Base-by-base conservation (phyloP, 306 rosid genomes). In the Gastrolobium villosum region DNA sequence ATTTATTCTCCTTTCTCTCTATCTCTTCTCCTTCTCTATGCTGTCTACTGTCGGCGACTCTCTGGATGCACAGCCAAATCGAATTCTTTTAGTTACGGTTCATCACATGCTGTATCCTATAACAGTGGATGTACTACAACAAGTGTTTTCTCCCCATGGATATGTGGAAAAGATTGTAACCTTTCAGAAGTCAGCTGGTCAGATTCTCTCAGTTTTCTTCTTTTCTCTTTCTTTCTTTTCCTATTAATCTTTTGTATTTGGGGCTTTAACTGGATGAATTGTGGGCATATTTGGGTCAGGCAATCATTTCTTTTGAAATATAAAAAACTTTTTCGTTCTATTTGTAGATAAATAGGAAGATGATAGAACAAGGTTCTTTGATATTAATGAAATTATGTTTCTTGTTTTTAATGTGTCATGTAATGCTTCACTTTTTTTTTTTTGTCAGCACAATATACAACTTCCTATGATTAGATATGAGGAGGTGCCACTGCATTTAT, bases 111-210 rank as follows among this genome's bases (percentile, higher is more conserved):
- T 91, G 82, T 96, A 96, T 86, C 97, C 99, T 69, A 96, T 96
- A 85, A 96, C 99, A 54, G 99, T 90, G 96, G 99, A 93, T 86
- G 99, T 96, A 90, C 97, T 96, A 88, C 94, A 90, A 75, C 99
- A 96, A 93, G 99, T 96, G 68, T 93, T 96, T 89, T 90, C 87
- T 71, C 98, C 99, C 81, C 97, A 96, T 80, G 99, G 99, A 83
- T 93, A 79, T 90, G 98, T 96, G 81, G 98, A 96, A 90, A 96
- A 96, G 96, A 89, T 96, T 80, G 99, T 96, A 79, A 96, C 98
- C 6, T 96, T 96, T 84, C 98, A 96, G 98, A 96, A 93, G 97
- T 93, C 99, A 80, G 99, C 98, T 86, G 99, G 99, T 96, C 93
- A 93, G 99, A 92, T 84, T 87, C 90, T 84, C 85, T 84, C 83